Evolutionary conservation across 495 filamentous ascomycete species (phyloP), one percentile per base, ranked within the genome.

Genomic region (Filosporella fistucella): DNA sequence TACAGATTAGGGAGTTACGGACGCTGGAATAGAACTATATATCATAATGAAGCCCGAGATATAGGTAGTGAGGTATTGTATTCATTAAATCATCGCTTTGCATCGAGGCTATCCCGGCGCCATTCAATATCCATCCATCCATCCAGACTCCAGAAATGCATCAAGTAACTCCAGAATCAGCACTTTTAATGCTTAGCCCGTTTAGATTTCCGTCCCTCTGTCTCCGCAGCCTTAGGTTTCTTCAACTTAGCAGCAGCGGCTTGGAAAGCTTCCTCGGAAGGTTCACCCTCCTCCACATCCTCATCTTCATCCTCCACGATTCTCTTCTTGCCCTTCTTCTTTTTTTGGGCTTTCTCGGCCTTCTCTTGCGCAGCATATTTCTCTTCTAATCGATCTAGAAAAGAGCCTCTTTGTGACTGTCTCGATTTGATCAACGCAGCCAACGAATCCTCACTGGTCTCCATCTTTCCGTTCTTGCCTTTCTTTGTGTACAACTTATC

Each of bases 231-330:
- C 20, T 38, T 42, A 4, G 23, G 39, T 51, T 70, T 74, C 59
- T 73, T 76, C 38, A 65, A 48, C 42, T 55, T 67, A 9, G 66
- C 65, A 1, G 62, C 65, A 16, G 67, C 70, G 18, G 67, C 71
- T 54, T 80, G 72, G 56, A 89, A 89, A 9, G 76, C 72, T 63
- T 86, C 84, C 58, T 89, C 86, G 0, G 80, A 72, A 9, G 82
- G 81, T 16, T 58, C 61, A 34, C 67, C 69, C 13, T 37, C 45
- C 32, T 65, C 57, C n/a, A 59, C 54, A 13, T 63, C 61, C 32
- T 68, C 71, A 17, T 68, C 63, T 6, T 57, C 60, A 1, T 52
- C 49, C 5, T 55, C 59, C 2, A 51, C 47, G 20, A 68, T 59
- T 59, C 78, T 77, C 54, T 74, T 78, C 29, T 76, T 72, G 28